phyloP scores from a whole-genome alignment of 148 eudicot species.

The Salicornia ramosissima region DNA sequence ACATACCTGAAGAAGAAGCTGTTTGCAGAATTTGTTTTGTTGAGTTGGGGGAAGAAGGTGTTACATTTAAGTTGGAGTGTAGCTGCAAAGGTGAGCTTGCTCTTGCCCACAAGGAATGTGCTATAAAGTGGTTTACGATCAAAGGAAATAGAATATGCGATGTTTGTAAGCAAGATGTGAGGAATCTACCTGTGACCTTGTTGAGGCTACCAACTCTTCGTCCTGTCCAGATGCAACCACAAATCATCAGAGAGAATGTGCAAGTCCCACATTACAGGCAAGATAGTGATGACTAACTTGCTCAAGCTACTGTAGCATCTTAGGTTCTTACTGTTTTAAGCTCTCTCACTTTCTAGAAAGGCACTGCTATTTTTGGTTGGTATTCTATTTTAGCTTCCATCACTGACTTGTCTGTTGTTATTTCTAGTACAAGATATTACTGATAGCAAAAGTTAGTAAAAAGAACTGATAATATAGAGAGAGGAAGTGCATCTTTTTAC shows the following conservation, averaged over 20 bases:
- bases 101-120: slow-evolving; percentile 78
- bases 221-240: slow-evolving; percentile 20
- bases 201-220: slow-evolving; percentile 53
- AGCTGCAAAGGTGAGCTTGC: slow-evolving; percentile 96
- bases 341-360: not conserved
- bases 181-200: slow-evolving; percentile 68
- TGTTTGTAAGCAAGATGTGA: slow-evolving; percentile 67
- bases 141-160: slow-evolving; percentile 82
- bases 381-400: not conserved
- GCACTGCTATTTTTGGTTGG: not conserved
- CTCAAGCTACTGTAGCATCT: not conserved
- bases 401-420: not conserved
- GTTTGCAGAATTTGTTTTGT: slow-evolving; percentile 82
- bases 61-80: slow-evolving; percentile 76
- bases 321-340: not conserved
- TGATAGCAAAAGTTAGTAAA: not conserved
- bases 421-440: not conserved
- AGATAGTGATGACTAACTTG: slow-evolving; percentile 9
- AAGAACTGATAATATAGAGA: not conserved
- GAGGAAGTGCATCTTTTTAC: not conserved
- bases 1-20: slow-evolving; percentile 88
- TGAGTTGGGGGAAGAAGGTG: slow-evolving; percentile 75
- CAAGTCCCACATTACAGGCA: slow-evolving; percentile 27
- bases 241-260: slow-evolving; percentile 23
- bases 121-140: slow-evolving; percentile 82